A percentile compares a stretch with the other conserved stretches of the same genome.
These are phyloP conservation scores for Suhomyces taliae DNA, from an alignment of 1,139 yeast genomes.

Conservation along the genomic window DNA sequence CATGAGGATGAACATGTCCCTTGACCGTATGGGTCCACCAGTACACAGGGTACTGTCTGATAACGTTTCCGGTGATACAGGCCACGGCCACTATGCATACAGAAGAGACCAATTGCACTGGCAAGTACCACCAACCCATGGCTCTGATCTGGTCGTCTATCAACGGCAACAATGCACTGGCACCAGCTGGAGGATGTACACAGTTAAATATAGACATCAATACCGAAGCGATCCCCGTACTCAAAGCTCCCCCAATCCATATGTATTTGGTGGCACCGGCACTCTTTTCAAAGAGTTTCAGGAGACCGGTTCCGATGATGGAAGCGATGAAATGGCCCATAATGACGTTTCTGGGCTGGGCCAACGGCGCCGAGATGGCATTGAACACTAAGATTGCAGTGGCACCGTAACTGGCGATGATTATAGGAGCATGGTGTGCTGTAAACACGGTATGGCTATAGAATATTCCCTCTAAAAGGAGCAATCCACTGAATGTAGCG, in stretches of 20 bases:
- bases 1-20: conserved; percentile 4
- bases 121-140: conserved; percentile 71
- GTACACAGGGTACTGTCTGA: conserved; percentile 55
- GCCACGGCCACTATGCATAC: conserved; percentile 55
- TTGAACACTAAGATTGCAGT: conserved; percentile 64
- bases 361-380: conserved; percentile 56
- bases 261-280: conserved; percentile 42
- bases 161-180: conserved; percentile 63
- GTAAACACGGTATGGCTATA: conserved; percentile 46
- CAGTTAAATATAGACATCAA: conserved; percentile 58
- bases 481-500: conserved; percentile 53
- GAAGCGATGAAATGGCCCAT: conserved; percentile 58
- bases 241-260: conserved; percentile 63
- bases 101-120: conserved; percentile 54
- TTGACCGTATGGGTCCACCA: conserved; percentile 58
- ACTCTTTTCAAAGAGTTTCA: conserved; percentile 50
- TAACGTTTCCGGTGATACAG: conserved; percentile 54
- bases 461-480: conserved; percentile 53
- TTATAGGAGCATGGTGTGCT: conserved; percentile 47
- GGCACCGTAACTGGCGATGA: conserved; percentile 68
- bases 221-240: conserved; percentile 58
- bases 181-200: conserved; percentile 77
- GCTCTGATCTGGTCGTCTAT: conserved; percentile 44
- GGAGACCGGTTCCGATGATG: conserved; percentile 54
- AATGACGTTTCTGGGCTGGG: conserved; percentile 65